These are phyloP conservation scores for Daedaleopsis nitida DNA, from an alignment of 768 basidiomycete genomes.

Conservation along the genomic window DNA sequence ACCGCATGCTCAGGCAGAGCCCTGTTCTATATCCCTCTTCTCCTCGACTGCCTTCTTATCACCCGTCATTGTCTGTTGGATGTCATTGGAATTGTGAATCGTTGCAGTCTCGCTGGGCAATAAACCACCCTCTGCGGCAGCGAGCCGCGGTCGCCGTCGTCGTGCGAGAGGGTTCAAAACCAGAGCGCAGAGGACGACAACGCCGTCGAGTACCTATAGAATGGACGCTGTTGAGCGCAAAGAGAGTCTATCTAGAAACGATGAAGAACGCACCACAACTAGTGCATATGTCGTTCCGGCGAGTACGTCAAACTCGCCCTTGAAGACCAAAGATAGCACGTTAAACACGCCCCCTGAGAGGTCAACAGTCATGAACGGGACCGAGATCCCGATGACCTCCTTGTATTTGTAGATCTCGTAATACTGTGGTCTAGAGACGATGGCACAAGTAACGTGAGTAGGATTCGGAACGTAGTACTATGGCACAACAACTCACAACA, in stretches of 20 bases:
- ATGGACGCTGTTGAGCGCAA: background rate
- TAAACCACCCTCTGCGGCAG: conserved; percentile 4
- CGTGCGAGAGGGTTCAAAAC: conserved; percentile 65
- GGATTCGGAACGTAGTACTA: background rate
- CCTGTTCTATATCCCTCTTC: conserved; percentile 3
- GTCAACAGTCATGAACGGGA: conserved; percentile 71
- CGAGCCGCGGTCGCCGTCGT: conserved; percentile 34
- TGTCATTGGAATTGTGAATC: background rate
- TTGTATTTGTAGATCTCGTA: conserved; percentile 69
- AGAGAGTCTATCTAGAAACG: background rate
- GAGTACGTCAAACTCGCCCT: conserved; percentile 59
- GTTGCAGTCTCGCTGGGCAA: background rate
- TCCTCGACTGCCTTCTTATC: background rate
- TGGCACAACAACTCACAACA: conserved; percentile 38
- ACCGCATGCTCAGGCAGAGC: background rate
- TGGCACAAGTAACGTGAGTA: conserved; percentile 25
- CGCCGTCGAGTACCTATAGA: conserved; percentile 57
- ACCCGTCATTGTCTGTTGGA: background rate
- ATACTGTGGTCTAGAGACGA: conserved; percentile 58
- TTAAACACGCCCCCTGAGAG: conserved; percentile 71
- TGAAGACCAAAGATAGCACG: conserved; percentile 68
- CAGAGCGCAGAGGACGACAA: conserved; percentile 60
- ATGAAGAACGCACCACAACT: conserved; percentile 46
- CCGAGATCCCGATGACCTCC: conserved; percentile 69
- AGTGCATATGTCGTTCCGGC: conserved; percentile 63